Percentiles rank a stretch among this genome's conserved stretches.
These are phyloP conservation scores for Tanacetum coccineum DNA, from an alignment of 129 eudicot species.

Conservation along the genomic window DNA sequence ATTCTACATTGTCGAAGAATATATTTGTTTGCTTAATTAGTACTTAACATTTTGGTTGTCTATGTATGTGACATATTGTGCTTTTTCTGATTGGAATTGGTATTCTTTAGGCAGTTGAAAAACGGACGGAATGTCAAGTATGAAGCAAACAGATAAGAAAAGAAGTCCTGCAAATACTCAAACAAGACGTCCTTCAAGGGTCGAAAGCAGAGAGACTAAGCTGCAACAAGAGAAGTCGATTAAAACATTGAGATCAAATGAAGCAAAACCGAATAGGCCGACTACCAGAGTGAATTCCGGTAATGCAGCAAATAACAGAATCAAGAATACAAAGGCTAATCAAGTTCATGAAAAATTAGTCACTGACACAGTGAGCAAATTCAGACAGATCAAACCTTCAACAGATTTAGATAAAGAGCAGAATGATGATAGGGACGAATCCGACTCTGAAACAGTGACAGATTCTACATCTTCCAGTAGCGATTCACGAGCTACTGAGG, in stretches of 20 bases:
- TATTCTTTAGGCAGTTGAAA: constrained; percentile 27
- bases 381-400: constrained; percentile 6
- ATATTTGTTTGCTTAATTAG: neutral
- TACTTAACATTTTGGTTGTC: neutral
- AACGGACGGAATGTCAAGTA: constrained; percentile 31
- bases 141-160: constrained; percentile 61
- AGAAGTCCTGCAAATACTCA: constrained; percentile 41
- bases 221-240: constrained; percentile 40
- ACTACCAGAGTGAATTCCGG: constrained; percentile 26
- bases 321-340: constrained; percentile 36
- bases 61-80: neutral
- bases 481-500: constrained; percentile 61
- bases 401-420: constrained; percentile 39
- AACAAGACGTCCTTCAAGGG: constrained; percentile 39
- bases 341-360: constrained; percentile 53
- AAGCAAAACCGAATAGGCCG: constrained; percentile 31
- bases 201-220: constrained; percentile 44
- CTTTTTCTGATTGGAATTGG: neutral
- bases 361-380: constrained; percentile 43
- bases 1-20: constrained; percentile 4
- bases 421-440: constrained; percentile 54
- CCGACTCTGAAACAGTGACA: constrained; percentile 67
- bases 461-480: constrained; percentile 79
- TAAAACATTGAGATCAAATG: constrained; percentile 44
- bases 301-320: constrained; percentile 39